Base-by-base conservation (phyloP, 208 protist species). In the Trypanosoma rangeli region DNA sequence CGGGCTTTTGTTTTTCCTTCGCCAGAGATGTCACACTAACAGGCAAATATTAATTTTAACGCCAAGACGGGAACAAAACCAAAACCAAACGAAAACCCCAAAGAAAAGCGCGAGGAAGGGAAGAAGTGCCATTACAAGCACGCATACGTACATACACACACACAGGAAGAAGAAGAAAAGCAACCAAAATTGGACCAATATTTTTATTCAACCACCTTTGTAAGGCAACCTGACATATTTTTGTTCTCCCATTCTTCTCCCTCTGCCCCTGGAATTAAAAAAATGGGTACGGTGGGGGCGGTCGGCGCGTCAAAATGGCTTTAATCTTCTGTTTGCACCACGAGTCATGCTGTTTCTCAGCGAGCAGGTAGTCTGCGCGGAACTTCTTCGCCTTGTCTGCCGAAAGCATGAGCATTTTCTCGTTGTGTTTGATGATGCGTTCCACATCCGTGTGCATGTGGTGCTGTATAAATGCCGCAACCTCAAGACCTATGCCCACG, bases 251-350 rank as follows among this genome's bases (percentile, higher is more conserved):
- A 39, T 26, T 64, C 39, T 28, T 54, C 28, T 59, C 39, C 22
- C 5, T 42, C 13, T 63, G 3, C 20, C 42, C 3, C 1, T 31
- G 5, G n/a, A n/a, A 69, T 74, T 69, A 94, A 54, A 84, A 92
- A 66, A 93, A 96, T 0, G 88, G 88, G 62, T 90, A 94, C 22
- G 91, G 91, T 26, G 92, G 92, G 10, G 87, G 80, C 20, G 92
- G 92, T 9, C 92, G 74, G 7, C 87, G 85, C 54, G 85, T 76
- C 52, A 97, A 82, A 53, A 97, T 92, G 26, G 52, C 74, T 66
- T 83, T 80, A 24, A 97, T 91, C 56, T 84, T 81, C 66, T 97
- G 92, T 86, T 94, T 94, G 60, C 92, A 94, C 87, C 89, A 94
- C 37, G 85, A 89, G 22, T 94, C 87, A 68, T 97, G 92, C 73